These are phyloP conservation scores for Phylloboletellus chloephorus DNA, from an alignment of 1,284 basidiomycete genomes.

Conservation along the genomic window DNA sequence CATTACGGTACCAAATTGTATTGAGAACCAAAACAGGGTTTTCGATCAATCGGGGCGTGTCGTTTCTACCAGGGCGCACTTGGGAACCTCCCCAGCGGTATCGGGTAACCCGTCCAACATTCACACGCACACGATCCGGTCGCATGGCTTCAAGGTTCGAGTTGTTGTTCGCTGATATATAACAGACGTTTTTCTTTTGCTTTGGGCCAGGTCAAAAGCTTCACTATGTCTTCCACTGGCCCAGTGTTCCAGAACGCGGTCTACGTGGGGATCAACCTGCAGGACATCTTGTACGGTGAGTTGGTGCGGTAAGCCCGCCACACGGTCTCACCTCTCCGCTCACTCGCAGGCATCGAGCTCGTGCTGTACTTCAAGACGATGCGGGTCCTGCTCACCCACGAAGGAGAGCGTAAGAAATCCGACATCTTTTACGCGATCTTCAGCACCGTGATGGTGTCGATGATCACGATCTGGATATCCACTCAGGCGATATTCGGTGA, in stretches of 20 bases:
- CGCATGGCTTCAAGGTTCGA: too few relatives aligned
- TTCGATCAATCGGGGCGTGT: too few relatives aligned
- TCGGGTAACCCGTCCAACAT: too few relatives aligned
- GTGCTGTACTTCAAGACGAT: constrained; percentile 26
- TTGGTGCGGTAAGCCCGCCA: not conserved
- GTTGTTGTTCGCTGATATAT: too few relatives aligned
- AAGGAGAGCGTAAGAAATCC: constrained; percentile 1
- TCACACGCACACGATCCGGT: too few relatives aligned
- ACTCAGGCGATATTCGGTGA: constrained; percentile 25
- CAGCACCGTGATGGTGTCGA: constrained; percentile 22
- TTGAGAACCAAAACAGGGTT: too few relatives aligned
- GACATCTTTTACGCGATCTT: constrained; percentile 22
- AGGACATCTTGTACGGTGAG: constrained; percentile 26
- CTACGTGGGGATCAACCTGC: constrained; percentile 25
- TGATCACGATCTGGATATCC: constrained; percentile 22
- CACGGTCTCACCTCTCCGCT: not conserved
- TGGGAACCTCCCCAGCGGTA: too few relatives aligned
- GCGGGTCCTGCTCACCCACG: constrained; percentile 11
- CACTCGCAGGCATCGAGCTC: constrained; percentile 18
- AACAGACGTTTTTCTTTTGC: too few relatives aligned
- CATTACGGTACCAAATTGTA: too few relatives aligned
- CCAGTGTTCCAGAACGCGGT: constrained; percentile 23
- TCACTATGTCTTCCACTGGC: constrained; percentile 19
- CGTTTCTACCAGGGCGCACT: too few relatives aligned
- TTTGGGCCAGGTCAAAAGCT: too few relatives aligned